Base-by-base conservation (phyloP, 495 filamentous ascomycete genomes). In the Aspergillus affinis region DNA sequence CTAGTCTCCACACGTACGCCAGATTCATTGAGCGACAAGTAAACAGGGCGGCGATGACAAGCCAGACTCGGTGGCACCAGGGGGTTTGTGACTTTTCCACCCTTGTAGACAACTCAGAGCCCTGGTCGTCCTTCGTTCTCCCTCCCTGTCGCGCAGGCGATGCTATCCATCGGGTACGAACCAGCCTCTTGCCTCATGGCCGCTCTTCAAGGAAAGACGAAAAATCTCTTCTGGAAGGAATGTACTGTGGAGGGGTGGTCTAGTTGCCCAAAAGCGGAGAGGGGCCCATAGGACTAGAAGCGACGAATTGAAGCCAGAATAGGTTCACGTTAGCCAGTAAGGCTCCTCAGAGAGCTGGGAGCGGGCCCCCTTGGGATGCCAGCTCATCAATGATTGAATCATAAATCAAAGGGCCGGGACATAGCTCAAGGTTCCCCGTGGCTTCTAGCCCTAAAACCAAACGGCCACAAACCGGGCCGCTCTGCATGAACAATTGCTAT, bases 21-120 rank as follows among this genome's bases (percentile, higher is more conserved):
- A 58, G 62, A 65, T 61, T 60, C 41, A 66, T 62, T 58, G 57
- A 62, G 50, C 59, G 67, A 48, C 61, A 67, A 59, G 54, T 52
- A 59, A 41, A 41, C 12, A 41, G 15, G 36, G 36, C 36, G 13
- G 15, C 36, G 12, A 41, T 0, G 12, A 41, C 10, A 41, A 41
- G 36, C 36, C 36, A 13, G 36, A 15, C 9, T 41, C 15, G 36
- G 36, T 15, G 15, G 21, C 5, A 52, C 8, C 50, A 49, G 48
- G 23, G 48, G 13, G 48, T 2, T 12, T 41, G 36, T 41, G 60
- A 30, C 26, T 46, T 47, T 56, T 32, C 51, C 52, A 49, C 41
- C 47, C 54, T 60, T 62, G 48, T 64, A 66, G 69, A 75, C 74
- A 72, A 77, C 70, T 74, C 71, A 77, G 57, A 61, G 61, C 54